A percentile compares a stretch with the other conserved stretches of the same genome.
Conservation (phyloP, 176 grass and related monocot species). For the Cenchrus americanus region DNA sequence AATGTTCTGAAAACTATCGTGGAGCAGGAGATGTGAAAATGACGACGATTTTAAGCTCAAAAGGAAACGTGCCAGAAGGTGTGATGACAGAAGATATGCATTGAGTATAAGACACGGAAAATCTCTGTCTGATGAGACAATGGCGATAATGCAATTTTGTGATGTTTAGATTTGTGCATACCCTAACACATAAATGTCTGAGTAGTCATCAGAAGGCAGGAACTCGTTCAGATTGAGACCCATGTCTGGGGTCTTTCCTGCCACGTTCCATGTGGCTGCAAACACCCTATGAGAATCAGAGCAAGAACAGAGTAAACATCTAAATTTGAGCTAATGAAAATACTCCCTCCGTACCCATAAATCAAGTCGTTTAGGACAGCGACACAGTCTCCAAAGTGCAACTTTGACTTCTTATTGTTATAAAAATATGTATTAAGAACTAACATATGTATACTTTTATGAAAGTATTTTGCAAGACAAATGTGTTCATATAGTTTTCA, state of each 20-base stretch:
- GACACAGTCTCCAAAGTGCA: too few relatives aligned
- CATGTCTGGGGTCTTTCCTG: conserved; percentile 55
- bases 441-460: too few relatives aligned
- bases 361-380: too few relatives aligned
- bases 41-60: neutral
- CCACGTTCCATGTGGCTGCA: conserved; percentile 69
- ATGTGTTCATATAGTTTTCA: too few relatives aligned
- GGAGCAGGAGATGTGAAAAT: conserved; percentile 13
- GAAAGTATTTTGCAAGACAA: too few relatives aligned
- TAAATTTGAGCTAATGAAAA: neutral
- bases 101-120: too few relatives aligned
- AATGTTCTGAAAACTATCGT: conserved; percentile 22
- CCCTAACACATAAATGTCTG: conserved; percentile 70
- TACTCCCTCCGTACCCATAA: too few relatives aligned
- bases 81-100: neutral
- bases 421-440: too few relatives aligned
- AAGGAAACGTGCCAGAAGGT: neutral
- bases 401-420: too few relatives aligned
- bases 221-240: conserved; percentile 60
- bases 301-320: neutral
- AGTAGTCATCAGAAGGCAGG: conserved; percentile 59
- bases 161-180: conserved; percentile 29
- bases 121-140: conserved; percentile 7
- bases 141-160: neutral
- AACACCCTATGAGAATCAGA: conserved; percentile 47